Percentiles rank a stretch among this genome's conserved stretches.
Evolutionary conservation across 75 land plant genomes (phyloP).

Genomic region (Larix kaempferi): DNA sequence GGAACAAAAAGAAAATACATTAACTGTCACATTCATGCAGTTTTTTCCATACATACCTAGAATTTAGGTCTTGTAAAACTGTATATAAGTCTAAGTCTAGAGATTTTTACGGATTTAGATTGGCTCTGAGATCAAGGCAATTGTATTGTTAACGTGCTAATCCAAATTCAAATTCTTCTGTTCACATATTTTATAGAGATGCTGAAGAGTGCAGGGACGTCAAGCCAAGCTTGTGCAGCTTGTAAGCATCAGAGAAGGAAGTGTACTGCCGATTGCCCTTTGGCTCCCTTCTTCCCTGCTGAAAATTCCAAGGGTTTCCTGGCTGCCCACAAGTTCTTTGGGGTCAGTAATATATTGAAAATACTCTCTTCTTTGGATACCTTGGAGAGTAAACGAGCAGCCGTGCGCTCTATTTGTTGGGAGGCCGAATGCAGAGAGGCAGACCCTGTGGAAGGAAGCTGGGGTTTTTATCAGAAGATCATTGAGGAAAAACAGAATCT

Average conservation of each 20-base stretch:
- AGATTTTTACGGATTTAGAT: too few species aligned
- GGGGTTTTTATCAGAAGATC: slow-evolving; percentile 9
- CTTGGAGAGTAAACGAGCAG: slow-evolving; percentile 18
- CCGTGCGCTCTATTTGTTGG: slow-evolving; percentile 45
- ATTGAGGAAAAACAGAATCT: too few species aligned
- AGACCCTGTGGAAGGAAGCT: slow-evolving; percentile 57
- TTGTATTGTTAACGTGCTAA: too few species aligned
- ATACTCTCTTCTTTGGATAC: slow-evolving; percentile 22
- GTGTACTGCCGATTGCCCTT: slow-evolving; percentile 50
- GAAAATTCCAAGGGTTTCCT: slow-evolving; percentile 33
- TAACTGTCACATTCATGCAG: too few species aligned
- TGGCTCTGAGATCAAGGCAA: too few species aligned
- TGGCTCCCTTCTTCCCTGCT: slow-evolving; percentile 70
- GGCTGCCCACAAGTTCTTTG: slow-evolving; percentile 54
- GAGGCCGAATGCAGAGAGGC: slow-evolving; percentile 49
- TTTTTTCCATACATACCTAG: too few species aligned
- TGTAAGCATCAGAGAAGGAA: slow-evolving; percentile 83
- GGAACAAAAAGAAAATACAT: too few species aligned
- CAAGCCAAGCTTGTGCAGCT: slow-evolving; percentile 55
- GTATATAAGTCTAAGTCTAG: too few species aligned
- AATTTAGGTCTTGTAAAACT: too few species aligned
- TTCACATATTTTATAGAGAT: too few species aligned
- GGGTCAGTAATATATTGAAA: slow-evolving; percentile 56
- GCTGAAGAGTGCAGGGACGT: neutral
- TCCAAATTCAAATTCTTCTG: too few species aligned